Evolutionary conservation across 306 rosid genomes (phyloP).

Genomic region (Fragaria iinumae): DNA sequence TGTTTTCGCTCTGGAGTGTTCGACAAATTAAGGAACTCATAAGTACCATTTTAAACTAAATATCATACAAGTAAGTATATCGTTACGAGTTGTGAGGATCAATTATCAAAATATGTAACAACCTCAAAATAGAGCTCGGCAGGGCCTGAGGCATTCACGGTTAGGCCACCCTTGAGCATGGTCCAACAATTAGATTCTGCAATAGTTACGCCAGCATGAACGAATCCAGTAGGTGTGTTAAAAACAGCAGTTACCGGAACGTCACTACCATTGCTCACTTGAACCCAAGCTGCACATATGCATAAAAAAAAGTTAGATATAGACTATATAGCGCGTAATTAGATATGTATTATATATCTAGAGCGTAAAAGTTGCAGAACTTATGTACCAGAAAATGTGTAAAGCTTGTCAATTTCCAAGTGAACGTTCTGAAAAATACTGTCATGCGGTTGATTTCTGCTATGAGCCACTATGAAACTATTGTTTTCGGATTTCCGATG

Average conservation of each 20-base stretch:
- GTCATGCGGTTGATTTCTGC: conserved; percentile 43
- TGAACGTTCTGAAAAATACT: conserved; percentile 45
- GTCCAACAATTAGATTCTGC: conserved; percentile 74
- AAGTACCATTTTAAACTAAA: neutral
- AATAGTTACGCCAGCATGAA: conserved; percentile 38
- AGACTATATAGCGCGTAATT: neutral
- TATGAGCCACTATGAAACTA: conserved; percentile 50
- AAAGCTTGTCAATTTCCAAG: conserved; percentile 35
- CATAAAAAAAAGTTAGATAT: neutral
- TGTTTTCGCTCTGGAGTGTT: conserved; percentile 39
- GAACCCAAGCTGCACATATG: conserved; percentile 48
- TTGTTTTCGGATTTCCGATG: conserved; percentile 44
- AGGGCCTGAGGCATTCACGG: conserved; percentile 39
- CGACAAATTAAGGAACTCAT: neutral
- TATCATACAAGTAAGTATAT: neutral
- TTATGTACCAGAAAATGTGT: conserved; percentile 53
- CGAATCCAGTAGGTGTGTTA: conserved; percentile 37
- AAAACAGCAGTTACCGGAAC: conserved; percentile 43
- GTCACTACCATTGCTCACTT: conserved; percentile 39
- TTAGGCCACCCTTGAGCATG: conserved; percentile 80
- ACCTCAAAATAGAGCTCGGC: conserved; percentile 74
- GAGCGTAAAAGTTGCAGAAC: neutral
- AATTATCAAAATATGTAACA: neutral
- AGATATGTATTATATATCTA: no score
- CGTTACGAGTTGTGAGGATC: neutral